A percentile compares a stretch with the other conserved stretches of the same genome.
phyloP scores from a whole-genome alignment of 2,329 filamentous ascomycete species.

The Neophaeococcomyces mojaviensis region DNA sequence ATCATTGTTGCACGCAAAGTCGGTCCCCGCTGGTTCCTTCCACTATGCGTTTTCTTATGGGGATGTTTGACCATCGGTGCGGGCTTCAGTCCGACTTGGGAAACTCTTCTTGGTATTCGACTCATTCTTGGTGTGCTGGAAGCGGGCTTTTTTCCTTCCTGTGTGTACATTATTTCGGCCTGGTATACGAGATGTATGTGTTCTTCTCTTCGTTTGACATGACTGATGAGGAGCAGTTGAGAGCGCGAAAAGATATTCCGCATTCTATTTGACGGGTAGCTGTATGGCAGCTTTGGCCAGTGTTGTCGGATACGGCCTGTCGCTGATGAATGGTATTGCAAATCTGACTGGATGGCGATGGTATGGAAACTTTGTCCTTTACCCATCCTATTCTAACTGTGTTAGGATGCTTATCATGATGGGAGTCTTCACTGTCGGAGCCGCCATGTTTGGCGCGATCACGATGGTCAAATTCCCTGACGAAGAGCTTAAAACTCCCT shows the following conservation, averaged over 20 bases:
- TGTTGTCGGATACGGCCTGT: neutral
- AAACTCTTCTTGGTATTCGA: slow-evolving; percentile 19
- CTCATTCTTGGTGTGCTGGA: slow-evolving; percentile 56
- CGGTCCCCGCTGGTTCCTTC: slow-evolving; percentile 35
- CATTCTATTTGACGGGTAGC: slow-evolving; percentile 5
- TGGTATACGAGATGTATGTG: slow-evolving; percentile 24
- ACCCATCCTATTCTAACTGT: neutral
- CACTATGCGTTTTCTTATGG: slow-evolving; percentile 6
- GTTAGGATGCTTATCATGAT: slow-evolving; percentile 14
- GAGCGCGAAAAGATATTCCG: slow-evolving; percentile 11
- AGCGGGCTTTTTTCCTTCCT: slow-evolving; percentile 57
- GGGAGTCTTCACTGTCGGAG: slow-evolving; percentile 18
- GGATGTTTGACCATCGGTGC: slow-evolving; percentile 17
- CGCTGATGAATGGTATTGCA: neutral
- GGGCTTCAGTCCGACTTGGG: slow-evolving; percentile 21
- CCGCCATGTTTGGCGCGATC: slow-evolving; percentile 22
- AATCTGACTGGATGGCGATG: slow-evolving; percentile 12
- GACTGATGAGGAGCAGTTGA: neutral
- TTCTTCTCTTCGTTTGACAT: slow-evolving; percentile 43
- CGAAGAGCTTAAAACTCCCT: slow-evolving; percentile 26
- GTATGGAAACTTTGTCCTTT: slow-evolving; percentile 2
- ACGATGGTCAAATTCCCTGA: slow-evolving; percentile 27
- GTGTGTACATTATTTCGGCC: slow-evolving; percentile 49
- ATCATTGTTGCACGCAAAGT: slow-evolving; percentile 60
- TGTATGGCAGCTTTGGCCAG: neutral